These are phyloP conservation scores for Roridomyces roridus DNA, from an alignment of 768 basidiomycete species.

Conservation along the genomic window DNA sequence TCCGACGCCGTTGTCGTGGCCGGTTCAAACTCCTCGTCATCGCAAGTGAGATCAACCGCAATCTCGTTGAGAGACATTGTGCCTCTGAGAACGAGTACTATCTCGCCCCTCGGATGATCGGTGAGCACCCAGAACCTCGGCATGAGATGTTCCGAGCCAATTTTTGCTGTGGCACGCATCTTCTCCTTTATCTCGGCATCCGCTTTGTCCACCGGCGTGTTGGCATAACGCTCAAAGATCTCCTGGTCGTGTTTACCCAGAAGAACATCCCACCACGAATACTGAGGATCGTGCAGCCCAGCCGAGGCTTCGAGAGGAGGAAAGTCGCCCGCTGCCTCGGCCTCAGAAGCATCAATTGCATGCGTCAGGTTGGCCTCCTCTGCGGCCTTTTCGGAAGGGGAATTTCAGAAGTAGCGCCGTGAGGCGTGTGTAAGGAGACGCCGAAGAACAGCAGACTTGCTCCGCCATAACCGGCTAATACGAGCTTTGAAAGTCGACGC, in stretches of 20 bases:
- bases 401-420: constrained; percentile 33
- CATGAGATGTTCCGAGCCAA: constrained; percentile 73
- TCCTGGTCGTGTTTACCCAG: constrained; percentile 83
- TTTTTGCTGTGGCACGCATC: constrained; percentile 63
- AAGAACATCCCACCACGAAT: constrained; percentile 86
- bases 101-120: constrained; percentile 74
- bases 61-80: constrained; percentile 90
- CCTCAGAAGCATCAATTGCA: constrained; percentile 76
- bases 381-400: constrained; percentile 47
- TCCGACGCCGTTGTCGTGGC: constrained; percentile 44
- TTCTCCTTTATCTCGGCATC: constrained; percentile 45
- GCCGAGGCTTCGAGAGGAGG: constrained; percentile 28
- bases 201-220: constrained; percentile 32
- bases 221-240: constrained; percentile 74
- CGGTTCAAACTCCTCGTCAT: constrained; percentile 70
- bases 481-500: constrained; percentile 83
- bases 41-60: constrained; percentile 85
- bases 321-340: constrained; percentile 59
- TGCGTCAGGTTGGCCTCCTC: constrained; percentile 70
- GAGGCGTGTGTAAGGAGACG: constrained; percentile 49
- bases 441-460: constrained; percentile 85
- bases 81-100: constrained; percentile 79
- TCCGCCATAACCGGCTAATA: constrained; percentile 85
- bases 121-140: constrained; percentile 89
- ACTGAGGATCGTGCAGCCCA: constrained; percentile 39